These are phyloP conservation scores for Mucor indicus DNA, from an alignment of 371 early-diverging fungal species.

Conservation along the genomic window DNA sequence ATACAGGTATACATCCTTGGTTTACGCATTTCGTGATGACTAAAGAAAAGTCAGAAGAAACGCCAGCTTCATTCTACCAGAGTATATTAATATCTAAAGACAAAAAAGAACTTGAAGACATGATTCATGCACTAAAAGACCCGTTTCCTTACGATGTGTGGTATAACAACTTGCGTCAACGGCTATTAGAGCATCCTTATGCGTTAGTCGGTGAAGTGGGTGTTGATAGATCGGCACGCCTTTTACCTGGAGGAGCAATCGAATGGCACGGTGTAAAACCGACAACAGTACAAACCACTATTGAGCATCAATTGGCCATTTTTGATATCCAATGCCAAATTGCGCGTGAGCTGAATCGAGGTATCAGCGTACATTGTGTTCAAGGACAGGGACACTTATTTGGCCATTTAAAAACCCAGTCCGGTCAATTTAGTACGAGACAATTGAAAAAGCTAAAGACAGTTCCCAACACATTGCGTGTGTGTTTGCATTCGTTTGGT, in stretches of 20 bases:
- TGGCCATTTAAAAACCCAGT: slow-evolving; percentile 40
- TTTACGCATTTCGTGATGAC: slow-evolving; percentile 31
- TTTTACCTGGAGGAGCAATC: slow-evolving; percentile 48
- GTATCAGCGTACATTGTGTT: slow-evolving; percentile 84
- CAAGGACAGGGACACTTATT: slow-evolving; percentile 72
- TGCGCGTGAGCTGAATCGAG: slow-evolving; percentile 64
- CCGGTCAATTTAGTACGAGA: slow-evolving; percentile 14
- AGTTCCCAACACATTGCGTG: slow-evolving; percentile 22
- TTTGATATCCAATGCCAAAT: slow-evolving; percentile 70
- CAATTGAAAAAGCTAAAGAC: slow-evolving; percentile 8
- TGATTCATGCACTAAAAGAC: slow-evolving; percentile 19
- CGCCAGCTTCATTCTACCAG: slow-evolving; percentile 21
- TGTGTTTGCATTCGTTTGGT: slow-evolving; percentile 86
- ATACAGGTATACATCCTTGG: slow-evolving; percentile 47
- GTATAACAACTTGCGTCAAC: slow-evolving; percentile 25
- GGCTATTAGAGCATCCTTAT: slow-evolving; percentile 36
- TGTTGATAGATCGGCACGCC: slow-evolving; percentile 69
- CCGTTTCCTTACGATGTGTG: slow-evolving; percentile 30
- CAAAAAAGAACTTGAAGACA: slow-evolving; percentile 19
- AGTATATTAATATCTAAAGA: slow-evolving; percentile 18
- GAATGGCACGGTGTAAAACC: slow-evolving; percentile 51
- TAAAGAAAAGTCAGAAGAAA: slow-evolving; percentile 1
- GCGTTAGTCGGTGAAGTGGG: slow-evolving; percentile 86
- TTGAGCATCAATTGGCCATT: slow-evolving; percentile 66
- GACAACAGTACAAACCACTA: slow-evolving; percentile 43